phyloP scores from a whole-genome alignment of 257 asterid genomes.

The Cordia subcordata region DNA sequence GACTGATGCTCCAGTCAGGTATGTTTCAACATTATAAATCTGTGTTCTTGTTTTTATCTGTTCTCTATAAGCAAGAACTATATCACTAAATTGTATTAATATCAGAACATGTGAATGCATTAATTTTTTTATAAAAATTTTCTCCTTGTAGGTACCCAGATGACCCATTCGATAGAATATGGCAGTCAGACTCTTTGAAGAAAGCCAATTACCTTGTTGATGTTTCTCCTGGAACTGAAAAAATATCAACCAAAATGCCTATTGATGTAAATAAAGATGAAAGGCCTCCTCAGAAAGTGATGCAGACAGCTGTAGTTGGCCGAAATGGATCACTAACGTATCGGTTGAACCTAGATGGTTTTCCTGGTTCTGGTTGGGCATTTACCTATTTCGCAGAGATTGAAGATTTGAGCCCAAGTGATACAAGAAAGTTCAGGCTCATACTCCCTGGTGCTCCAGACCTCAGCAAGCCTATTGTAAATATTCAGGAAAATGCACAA shows the following conservation, averaged over 20 bases:
- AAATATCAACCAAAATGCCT: slow-evolving; percentile 62
- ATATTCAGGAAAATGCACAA: slow-evolving; percentile 92
- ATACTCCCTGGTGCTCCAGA: slow-evolving; percentile 67
- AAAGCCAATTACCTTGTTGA: slow-evolving; percentile 94
- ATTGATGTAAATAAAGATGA: slow-evolving; percentile 59
- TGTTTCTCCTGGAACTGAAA: slow-evolving; percentile 91
- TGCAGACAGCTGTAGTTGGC: slow-evolving; percentile 99
- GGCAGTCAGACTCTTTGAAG: slow-evolving; percentile 77
- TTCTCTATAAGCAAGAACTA: background rate
- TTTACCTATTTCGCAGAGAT: slow-evolving; percentile 87
- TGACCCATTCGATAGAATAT: slow-evolving; percentile 91
- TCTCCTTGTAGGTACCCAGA: slow-evolving; percentile 69
- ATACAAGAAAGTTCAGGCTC: slow-evolving; percentile 70
- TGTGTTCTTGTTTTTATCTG: background rate
- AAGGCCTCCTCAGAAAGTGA: slow-evolving; percentile 83
- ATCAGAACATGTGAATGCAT: background rate
- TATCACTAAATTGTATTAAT: background rate
- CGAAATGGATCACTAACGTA: slow-evolving; percentile 83
- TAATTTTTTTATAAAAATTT: slow-evolving; percentile 1
- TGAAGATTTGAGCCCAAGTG: slow-evolving; percentile 61
- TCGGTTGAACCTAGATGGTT: slow-evolving; percentile 91
- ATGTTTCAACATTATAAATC: background rate
- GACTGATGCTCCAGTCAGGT: slow-evolving; percentile 78
- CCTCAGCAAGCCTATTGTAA: slow-evolving; percentile 69
- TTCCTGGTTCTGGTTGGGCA: slow-evolving; percentile 95